phyloP scores from a whole-genome alignment of 192 early-diverging fungal genomes.

The Fimicolochytrium jonesii region DNA sequence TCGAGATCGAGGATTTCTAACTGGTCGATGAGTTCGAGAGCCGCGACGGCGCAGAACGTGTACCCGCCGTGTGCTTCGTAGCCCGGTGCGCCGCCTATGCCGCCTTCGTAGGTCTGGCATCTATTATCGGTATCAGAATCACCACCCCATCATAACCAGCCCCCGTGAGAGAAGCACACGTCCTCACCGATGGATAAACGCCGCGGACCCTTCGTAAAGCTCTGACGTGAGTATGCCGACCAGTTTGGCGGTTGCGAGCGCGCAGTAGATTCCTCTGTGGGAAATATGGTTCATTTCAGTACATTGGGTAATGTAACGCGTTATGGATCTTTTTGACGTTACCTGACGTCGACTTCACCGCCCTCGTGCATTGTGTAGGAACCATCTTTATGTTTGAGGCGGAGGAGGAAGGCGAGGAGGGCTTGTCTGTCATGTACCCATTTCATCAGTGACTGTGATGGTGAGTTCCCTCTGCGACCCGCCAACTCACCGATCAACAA shows the following conservation, averaged over 20 bases:
- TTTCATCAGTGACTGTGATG: no score
- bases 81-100: conserved; percentile 74
- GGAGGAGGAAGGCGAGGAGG: conserved; percentile 53
- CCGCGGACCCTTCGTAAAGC: conserved; percentile 55
- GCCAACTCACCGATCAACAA: conserved; percentile 67
- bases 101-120: conserved; percentile 94
- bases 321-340: not conserved
- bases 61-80: conserved; percentile 96
- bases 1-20: conserved; percentile 62
- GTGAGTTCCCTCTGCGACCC: no score
- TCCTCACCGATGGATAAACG: conserved; percentile 51
- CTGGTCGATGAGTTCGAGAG: conserved; percentile 69
- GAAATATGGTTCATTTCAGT: not conserved
- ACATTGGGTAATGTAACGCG: no score
- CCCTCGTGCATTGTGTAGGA: conserved; percentile 86
- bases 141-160: no score
- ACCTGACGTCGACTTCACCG: conserved; percentile 91
- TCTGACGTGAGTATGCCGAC: conserved; percentile 82
- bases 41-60: conserved; percentile 87
- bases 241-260: conserved; percentile 68
- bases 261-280: conserved; percentile 86
- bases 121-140: conserved; percentile 22
- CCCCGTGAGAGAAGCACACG: no score
- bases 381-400: conserved; percentile 80
- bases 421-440: not conserved